Evolutionary conservation across 805 yeast species (phyloP).

Genomic region (Lipomyces kockii): DNA sequence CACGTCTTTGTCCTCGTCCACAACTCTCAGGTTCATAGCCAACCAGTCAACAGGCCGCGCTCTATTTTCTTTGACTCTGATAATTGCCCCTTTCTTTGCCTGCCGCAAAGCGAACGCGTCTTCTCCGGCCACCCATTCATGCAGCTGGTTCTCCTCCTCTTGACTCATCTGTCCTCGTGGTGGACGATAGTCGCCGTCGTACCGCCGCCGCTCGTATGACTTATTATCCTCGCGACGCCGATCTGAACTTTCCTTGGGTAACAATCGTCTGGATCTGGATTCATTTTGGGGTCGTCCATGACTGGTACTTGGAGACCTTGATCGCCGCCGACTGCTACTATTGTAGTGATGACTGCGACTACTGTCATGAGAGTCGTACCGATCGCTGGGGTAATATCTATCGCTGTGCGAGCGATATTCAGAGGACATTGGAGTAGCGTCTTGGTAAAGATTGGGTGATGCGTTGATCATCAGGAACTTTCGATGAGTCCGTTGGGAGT

Average conservation of each 20-base stretch:
- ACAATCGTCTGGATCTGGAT: not conserved
- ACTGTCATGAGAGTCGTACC: not conserved
- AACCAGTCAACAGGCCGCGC: conserved; percentile 40
- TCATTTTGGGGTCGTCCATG: not conserved
- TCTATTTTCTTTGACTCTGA: conserved; percentile 41
- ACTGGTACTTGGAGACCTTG: not conserved
- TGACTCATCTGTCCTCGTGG: conserved; percentile 15
- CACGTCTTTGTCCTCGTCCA: conserved; percentile 30
- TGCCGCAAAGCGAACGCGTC: conserved; percentile 43
- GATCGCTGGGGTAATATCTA: not conserved
- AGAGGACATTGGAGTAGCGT: not conserved
- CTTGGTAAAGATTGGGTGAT: too few species aligned
- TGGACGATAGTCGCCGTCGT: not conserved
- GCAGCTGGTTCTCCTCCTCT: conserved; percentile 24
- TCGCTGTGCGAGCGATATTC: not conserved
- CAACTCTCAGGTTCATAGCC: conserved; percentile 30
- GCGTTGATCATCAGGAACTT: not conserved
- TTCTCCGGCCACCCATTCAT: conserved; percentile 42
- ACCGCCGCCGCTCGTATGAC: not conserved
- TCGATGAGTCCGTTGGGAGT: not conserved
- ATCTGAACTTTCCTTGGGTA: not conserved
- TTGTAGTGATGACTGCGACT: not conserved
- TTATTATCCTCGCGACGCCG: not conserved
- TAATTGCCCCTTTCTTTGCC: conserved; percentile 41
- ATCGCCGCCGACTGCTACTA: not conserved